Percentiles rank a stretch among this genome's conserved stretches.
Conservation (phyloP, 176 grass and related monocot species). For the Tillandsia leiboldiana region DNA sequence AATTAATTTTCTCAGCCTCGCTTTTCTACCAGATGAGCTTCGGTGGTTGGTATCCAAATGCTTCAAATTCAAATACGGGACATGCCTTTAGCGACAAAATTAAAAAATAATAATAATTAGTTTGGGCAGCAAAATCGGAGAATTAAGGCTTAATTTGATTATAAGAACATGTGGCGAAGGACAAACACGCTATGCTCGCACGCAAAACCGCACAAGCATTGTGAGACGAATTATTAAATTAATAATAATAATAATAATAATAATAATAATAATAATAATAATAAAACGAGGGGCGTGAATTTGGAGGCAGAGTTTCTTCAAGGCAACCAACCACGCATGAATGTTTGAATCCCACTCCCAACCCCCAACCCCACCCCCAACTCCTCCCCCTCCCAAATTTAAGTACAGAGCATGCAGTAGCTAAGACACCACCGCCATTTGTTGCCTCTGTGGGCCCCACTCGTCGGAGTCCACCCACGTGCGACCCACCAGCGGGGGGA, state of each 20-base stretch:
- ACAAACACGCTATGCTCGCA: neutral
- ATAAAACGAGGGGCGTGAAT: conserved; percentile 15
- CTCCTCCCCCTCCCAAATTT: no score
- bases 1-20: no score
- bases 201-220: no score
- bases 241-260: conserved; percentile 5
- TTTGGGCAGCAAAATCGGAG: neutral
- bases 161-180: conserved; percentile 16
- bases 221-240: no score
- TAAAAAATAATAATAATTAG: no score
- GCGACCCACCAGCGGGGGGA: conserved; percentile 14
- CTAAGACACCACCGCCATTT: neutral
- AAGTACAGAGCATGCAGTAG: neutral
- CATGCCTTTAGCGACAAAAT: no score
- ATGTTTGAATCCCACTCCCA: conserved; percentile 12
- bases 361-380: no score
- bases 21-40: no score
- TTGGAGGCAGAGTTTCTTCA: conserved; percentile 25
- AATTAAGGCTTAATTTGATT: neutral
- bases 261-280: neutral
- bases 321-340: conserved; percentile 24
- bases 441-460: conserved; percentile 13
- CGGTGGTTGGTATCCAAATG: no score
- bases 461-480: conserved; percentile 24
- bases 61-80: no score